Percentiles rank a stretch among this genome's conserved stretches.
phyloP scores from a whole-genome alignment of 1,139 yeast genomes.

The Hyphopichia khmerensis region DNA sequence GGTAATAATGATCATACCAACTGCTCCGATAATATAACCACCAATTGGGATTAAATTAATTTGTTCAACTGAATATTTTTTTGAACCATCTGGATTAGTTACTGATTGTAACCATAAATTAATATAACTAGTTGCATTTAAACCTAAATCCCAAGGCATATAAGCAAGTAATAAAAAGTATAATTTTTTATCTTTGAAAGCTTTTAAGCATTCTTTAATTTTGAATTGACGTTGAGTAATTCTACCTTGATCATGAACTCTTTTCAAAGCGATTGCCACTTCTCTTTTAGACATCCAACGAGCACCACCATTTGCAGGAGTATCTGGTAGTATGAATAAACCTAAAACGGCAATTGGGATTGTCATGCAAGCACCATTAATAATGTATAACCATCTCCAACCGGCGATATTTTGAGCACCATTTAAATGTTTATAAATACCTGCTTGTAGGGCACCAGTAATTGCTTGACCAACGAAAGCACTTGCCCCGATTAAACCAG shows the following conservation, averaged over 20 bases:
- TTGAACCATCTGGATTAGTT: conserved; percentile 3
- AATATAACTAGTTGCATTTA: conserved; percentile 31
- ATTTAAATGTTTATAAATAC: conserved; percentile 8
- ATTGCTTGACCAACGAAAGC: conserved; percentile 20
- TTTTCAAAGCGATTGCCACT: conserved; percentile 15
- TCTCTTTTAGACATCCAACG: conserved; percentile 20
- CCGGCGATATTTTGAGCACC: conserved; percentile 9
- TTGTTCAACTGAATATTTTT: conserved; percentile 24
- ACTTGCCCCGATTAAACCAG: conserved; percentile 18
- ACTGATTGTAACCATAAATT: conserved; percentile 46
- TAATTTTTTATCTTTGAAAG: conserved; percentile 43
- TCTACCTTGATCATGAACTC: conserved; percentile 16
- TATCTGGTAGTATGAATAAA: conserved; percentile 20
- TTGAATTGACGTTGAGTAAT: conserved; percentile 11
- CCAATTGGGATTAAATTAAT: conserved; percentile 4
- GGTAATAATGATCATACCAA: conserved; percentile 39
- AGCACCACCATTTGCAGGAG: conserved; percentile 19
- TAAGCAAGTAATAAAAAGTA: conserved; percentile 4
- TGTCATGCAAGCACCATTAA: conserved; percentile 22
- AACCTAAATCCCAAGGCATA: conserved; percentile 34
- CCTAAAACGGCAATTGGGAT: conserved; percentile 30
- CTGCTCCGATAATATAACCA: conserved; percentile 32
- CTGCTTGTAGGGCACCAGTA: conserved; percentile 11
- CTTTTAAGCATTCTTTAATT: conserved; percentile 15
- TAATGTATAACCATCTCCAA: conserved; percentile 14